A percentile compares a stretch with the other conserved stretches of the same genome.
phyloP scores from a whole-genome alignment of 2,329 filamentous ascomycete genomes.

The Calycina herbarum region DNA sequence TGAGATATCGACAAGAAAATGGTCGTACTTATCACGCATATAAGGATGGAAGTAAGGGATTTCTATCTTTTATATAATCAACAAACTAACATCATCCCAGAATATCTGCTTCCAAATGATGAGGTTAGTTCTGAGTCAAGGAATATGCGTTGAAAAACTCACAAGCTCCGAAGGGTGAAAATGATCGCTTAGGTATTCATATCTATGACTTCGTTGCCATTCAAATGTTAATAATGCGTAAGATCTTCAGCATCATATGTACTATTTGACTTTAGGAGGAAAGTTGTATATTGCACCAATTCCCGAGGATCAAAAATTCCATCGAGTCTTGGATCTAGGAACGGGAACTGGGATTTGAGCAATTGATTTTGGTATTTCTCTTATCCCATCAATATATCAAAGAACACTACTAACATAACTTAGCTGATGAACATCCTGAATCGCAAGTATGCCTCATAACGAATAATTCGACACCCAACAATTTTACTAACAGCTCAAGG shows the following conservation, averaged over 20 bases:
- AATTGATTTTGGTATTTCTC: constrained; percentile 51
- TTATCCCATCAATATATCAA: constrained; percentile 14
- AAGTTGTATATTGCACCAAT: constrained; percentile 29
- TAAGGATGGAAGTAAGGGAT: constrained; percentile 33
- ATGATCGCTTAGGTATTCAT: constrained; percentile 36
- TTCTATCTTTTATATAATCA: not conserved
- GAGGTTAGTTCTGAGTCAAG: constrained; percentile 15
- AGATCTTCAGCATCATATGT: constrained; percentile 31
- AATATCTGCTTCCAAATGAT: constrained; percentile 32
- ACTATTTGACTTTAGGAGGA: constrained; percentile 23
- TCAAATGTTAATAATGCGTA: not conserved
- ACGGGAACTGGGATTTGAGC: constrained; percentile 63
- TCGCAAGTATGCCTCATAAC: constrained; percentile 10
- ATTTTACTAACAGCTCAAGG: constrained; percentile 13
- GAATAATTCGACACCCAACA: not conserved
- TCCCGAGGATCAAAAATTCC: constrained; percentile 31
- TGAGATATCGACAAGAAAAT: constrained; percentile 40
- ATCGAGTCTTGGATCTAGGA: constrained; percentile 40
- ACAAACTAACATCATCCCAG: constrained; percentile 9
- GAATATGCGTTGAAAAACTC: too few species aligned
- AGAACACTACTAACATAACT: not conserved
- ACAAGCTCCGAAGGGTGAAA: constrained; percentile 16
- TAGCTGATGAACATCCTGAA: constrained; percentile 20
- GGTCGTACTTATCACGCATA: constrained; percentile 30
- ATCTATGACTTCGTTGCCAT: not conserved